Base-by-base conservation (phyloP, 805 yeast genomes). In the Kluyveromyces siamensis region DNA sequence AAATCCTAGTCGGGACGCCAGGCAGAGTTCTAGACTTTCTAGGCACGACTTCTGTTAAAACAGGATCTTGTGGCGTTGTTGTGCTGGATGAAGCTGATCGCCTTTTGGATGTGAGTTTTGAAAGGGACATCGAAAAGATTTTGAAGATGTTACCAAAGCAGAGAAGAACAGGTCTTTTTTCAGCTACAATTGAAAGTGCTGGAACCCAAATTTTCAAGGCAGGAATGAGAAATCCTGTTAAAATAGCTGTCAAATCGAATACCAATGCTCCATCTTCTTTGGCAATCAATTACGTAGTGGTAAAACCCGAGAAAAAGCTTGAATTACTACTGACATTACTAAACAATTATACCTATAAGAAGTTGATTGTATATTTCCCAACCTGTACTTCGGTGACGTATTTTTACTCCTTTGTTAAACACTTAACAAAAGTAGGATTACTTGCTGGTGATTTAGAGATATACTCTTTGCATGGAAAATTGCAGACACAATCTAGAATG, bases 71-170 rank as follows among this genome's bases (percentile, higher is more conserved):
- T 45, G 95, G 87, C 55, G 76, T 85, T 37, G 74, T 87, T 11
- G 81, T 93, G 5, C 64, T 93, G 39, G 99, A 93, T 65, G 98
- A 93, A 67, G 98, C 98, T 7, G 99, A 93, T 60, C 79, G 88
- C 55, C 72, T 91, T 36, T 71, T 91, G 35, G 98, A 90, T 61
- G 64, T 81, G 27, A 84, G 89, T 38, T 88, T 89, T 61, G 78
- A 77, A 27, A 72, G 71, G 40, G 89, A 88, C 41, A 79, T 87
- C 40, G 79, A 81, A 40, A 70, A 74, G 30, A 87, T 91, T 27
- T 70, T 91, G 38, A 72, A 77, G 35, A 63, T 75, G 41, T 69
- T 93, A 27, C 99, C 99, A 0, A 84, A 87, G 55, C 99, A 91
- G 68, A 80, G 96, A 59, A 75, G 99, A 59, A 88, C 95, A 0